A percentile compares a stretch with the other conserved stretches of the same genome.
Evolutionary conservation across 305 asterid species (phyloP).

Genomic region (Solanum hybrid): DNA sequence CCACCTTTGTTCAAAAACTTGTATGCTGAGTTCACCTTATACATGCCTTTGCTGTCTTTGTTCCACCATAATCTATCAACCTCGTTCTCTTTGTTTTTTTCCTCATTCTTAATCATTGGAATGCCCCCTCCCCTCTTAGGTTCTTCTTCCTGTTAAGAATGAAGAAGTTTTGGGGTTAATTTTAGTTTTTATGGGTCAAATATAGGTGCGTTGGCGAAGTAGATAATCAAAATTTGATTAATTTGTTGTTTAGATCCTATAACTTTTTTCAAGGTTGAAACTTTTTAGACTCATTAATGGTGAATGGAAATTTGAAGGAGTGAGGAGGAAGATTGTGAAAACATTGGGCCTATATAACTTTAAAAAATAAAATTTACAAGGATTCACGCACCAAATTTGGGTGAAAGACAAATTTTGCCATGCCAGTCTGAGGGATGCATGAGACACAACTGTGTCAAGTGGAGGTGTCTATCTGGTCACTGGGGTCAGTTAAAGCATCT

Average conservation of each 20-base stretch:
- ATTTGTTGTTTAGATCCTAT: not conserved
- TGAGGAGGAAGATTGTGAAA: not conserved
- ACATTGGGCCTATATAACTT: not conserved
- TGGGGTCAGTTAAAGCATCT: not conserved
- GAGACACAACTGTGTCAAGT: not conserved
- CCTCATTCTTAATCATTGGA: not conserved
- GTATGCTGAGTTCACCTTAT: too few relatives aligned
- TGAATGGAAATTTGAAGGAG: not conserved
- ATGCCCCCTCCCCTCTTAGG: not conserved
- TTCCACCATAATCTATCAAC: too few relatives aligned
- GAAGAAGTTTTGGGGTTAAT: not conserved
- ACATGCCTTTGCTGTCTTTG: too few relatives aligned
- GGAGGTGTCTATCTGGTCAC: not conserved
- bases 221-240: not conserved
- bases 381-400: not conserved
- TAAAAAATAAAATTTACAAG: not conserved
- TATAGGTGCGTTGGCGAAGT: not conserved
- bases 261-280: not conserved
- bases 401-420: not conserved
- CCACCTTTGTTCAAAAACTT: too few relatives aligned
- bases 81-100: not conserved
- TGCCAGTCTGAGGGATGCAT: not conserved
- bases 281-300: not conserved
- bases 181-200: not conserved
- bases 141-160: not conserved